Evolutionary conservation across 768 basidiomycete species (phyloP), one percentile per base, ranked within the genome.

Genomic region (Melanogaster broomeanus): DNA sequence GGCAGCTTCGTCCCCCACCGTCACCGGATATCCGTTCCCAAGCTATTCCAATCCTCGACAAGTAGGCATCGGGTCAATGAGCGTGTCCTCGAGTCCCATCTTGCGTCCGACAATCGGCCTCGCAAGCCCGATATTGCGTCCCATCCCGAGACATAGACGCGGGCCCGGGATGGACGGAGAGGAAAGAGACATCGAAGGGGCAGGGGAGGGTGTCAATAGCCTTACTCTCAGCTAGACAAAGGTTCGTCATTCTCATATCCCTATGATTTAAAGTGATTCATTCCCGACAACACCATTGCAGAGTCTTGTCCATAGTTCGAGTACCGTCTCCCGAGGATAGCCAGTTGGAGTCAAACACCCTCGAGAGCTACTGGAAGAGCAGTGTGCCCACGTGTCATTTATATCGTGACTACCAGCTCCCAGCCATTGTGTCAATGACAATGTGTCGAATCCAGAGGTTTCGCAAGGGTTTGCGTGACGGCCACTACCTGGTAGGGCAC

Each of bases 81-180:
- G 76, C 58, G 81, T 83, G 39, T 76, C 85, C 33, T 87, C 87
- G 6, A 90, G 88, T 57, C 89, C 89, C 2, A 90, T 87, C 21
- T 69, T 91, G 41, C 78, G 89, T 45, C 77, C 87, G 6, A 78
- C 85, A 42, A 78, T 89, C 64, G 79, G 81, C n/a, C 74, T 88
- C 45, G 78, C 84, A 9, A 92, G 90, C 63, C 90, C 90, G 3
- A 85, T 91, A 54, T 66, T 90, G 42, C 75, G 88, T 46, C 87
- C 89, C 12, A 75, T 88, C 46, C 77, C 80, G 16, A 75, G 88
- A 43, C 75, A 65, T 42, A 62, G 82, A 56, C 73, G 77, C 31
- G 65, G 79, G 31, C 73, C 76, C 31, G 65, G 79, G 31, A 68
- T 74, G 49, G 81, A 81, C 25, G 77, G 77, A 6, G 87, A 87